Evolutionary conservation across 345 rosid species (phyloP).

Genomic region (Lepidium didymum): DNA sequence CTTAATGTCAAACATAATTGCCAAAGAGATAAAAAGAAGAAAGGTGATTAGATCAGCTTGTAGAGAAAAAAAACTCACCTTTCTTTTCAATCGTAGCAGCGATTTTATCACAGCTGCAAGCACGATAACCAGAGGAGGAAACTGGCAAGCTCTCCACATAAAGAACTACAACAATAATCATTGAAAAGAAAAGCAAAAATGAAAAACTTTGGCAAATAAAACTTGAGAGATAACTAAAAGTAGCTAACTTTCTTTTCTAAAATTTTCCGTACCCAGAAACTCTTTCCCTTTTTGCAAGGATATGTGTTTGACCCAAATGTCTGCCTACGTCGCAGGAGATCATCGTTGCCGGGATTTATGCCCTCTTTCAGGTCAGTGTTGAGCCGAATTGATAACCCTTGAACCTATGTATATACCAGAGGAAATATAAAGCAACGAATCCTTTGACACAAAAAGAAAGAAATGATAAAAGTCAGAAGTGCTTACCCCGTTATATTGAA

Average conservation of each 20-base stretch:
- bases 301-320: slow-evolving; percentile 76
- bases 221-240: neutral
- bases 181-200: neutral
- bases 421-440: too few relatives aligned
- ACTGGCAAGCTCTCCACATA: slow-evolving; percentile 84
- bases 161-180: slow-evolving; percentile 37
- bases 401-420: slow-evolving; percentile 32
- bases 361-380: slow-evolving; percentile 48
- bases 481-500: slow-evolving; percentile 51
- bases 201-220: neutral
- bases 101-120: slow-evolving; percentile 49
- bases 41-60: neutral
- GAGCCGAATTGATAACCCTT: slow-evolving; percentile 48
- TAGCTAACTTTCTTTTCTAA: neutral
- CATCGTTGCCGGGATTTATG: slow-evolving; percentile 42
- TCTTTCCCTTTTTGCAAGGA: slow-evolving; percentile 58
- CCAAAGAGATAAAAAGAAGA: too few relatives aligned
- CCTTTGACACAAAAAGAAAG: neutral
- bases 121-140: slow-evolving; percentile 55
- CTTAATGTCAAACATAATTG: too few relatives aligned
- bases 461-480: neutral
- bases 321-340: slow-evolving; percentile 42
- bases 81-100: slow-evolving; percentile 56
- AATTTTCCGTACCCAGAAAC: slow-evolving; percentile 51
- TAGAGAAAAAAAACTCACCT: slow-evolving; percentile 29